phyloP scores from a whole-genome alignment of 2,329 filamentous ascomycete genomes.

The Aspergillus sp. region DNA sequence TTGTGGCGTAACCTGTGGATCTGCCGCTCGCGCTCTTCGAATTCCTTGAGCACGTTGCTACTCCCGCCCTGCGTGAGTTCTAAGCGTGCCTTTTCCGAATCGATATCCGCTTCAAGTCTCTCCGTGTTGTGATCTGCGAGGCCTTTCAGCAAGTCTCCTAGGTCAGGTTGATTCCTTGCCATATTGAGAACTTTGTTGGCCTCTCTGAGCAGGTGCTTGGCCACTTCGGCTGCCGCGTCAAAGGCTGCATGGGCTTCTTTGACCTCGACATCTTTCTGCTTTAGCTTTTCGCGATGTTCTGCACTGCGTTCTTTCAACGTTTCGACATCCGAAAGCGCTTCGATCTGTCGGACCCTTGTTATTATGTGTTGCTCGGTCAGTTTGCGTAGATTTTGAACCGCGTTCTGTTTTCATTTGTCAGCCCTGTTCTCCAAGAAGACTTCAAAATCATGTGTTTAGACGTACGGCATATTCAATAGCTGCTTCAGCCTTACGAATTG shows the following conservation, averaged over 20 bases:
- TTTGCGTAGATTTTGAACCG: constrained; percentile 54
- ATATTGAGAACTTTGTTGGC: constrained; percentile 10
- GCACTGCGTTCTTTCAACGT: constrained; percentile 59
- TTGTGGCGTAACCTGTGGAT: constrained; percentile 60
- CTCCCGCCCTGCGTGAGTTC: constrained; percentile 74
- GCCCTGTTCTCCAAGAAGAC: background rate
- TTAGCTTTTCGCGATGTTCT: constrained; percentile 46
- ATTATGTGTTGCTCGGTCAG: constrained; percentile 59
- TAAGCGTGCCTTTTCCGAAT: constrained; percentile 64
- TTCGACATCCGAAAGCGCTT: constrained; percentile 72
- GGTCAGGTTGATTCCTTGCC: constrained; percentile 14
- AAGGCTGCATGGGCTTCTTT: constrained; percentile 29
- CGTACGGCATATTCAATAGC: constrained; percentile 50
- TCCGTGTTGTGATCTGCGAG: constrained; percentile 50
- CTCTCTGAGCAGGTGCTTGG: constrained; percentile 12
- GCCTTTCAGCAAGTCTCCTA: constrained; percentile 33
- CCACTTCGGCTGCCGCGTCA: constrained; percentile 18
- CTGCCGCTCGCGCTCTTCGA: constrained; percentile 60
- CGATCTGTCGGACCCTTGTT: constrained; percentile 61
- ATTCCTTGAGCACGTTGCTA: constrained; percentile 66
- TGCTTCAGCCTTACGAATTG: constrained; percentile 50
- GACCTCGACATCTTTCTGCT: constrained; percentile 35
- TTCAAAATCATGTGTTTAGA: constrained; percentile 1
- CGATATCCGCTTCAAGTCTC: constrained; percentile 64
- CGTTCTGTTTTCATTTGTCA: constrained; percentile 33